Evolutionary conservation across 257 asterid genomes (phyloP).

Genomic region (Solanum tarijense): DNA sequence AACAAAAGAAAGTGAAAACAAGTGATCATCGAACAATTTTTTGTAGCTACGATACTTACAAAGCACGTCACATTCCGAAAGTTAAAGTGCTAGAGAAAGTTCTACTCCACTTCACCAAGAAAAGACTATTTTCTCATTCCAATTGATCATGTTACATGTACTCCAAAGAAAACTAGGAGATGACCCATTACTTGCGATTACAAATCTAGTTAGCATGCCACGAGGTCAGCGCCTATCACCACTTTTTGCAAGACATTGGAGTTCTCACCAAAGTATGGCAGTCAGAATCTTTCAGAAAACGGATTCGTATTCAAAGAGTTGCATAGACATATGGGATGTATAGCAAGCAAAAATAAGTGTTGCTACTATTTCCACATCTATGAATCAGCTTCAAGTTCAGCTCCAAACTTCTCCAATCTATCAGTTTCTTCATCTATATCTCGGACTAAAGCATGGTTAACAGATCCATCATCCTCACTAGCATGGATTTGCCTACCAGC

Average conservation of each 20-base stretch:
- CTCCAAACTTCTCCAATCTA: slow-evolving; percentile 78
- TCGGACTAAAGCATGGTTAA: slow-evolving; percentile 70
- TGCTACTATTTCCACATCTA: background rate
- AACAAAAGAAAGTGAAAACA: background rate
- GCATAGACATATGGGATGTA: background rate
- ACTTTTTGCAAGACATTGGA: background rate
- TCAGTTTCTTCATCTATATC: slow-evolving; percentile 83
- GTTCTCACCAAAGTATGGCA: background rate
- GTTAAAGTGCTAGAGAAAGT: background rate
- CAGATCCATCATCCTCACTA: slow-evolving; percentile 67
- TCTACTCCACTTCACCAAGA: background rate
- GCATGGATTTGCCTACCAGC: slow-evolving; percentile 76
- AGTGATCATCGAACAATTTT: background rate
- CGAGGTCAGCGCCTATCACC: background rate
- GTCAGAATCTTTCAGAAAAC: background rate
- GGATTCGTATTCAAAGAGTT: background rate
- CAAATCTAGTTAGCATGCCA: background rate
- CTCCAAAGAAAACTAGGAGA: background rate
- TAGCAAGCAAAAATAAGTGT: background rate
- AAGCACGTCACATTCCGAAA: background rate
- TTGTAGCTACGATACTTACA: background rate
- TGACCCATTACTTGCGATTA: background rate
- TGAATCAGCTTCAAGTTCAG: slow-evolving; percentile 69
- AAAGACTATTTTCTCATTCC: background rate
- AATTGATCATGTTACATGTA: background rate